Conservation (phyloP, 352 stramenopile species). For the Pythium brassicae region DNA sequence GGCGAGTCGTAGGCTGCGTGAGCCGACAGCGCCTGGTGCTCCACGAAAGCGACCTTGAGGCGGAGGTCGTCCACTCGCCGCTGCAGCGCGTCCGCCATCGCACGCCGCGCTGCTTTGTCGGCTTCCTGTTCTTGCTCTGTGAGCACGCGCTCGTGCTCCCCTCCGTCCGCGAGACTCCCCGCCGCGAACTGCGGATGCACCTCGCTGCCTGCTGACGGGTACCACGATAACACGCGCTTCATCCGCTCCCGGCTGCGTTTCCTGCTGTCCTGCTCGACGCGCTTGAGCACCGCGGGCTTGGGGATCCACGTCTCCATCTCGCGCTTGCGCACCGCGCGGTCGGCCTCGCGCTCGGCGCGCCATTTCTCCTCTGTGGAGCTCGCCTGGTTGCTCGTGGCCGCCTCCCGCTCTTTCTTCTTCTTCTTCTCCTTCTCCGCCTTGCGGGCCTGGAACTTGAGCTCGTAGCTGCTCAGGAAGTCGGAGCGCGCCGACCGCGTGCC, state of each 20-base stretch:
- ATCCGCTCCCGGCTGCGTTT: constrained; percentile 41
- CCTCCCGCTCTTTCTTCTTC: constrained; percentile 38
- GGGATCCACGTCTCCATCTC: constrained; percentile 64
- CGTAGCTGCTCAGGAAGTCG: constrained; percentile 47
- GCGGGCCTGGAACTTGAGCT: constrained; percentile 50
- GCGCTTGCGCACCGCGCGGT: constrained; percentile 31
- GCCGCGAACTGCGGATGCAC: constrained; percentile 38
- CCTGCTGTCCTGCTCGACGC: constrained; percentile 25
- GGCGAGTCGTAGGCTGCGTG: neutral
- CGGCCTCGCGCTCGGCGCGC: constrained; percentile 41
- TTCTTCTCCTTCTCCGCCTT: constrained; percentile 54
- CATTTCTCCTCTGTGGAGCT: constrained; percentile 43
- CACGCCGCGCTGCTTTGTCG: constrained; percentile 6
- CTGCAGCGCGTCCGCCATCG: constrained; percentile 11
- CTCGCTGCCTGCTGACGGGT: constrained; percentile 20
- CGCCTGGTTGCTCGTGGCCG: constrained; percentile 29
- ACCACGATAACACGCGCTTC: constrained; percentile 47
- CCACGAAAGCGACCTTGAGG: constrained; percentile 32
- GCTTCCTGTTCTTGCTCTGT: constrained; percentile 19
- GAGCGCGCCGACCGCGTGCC: constrained; percentile 37
- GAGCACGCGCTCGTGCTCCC: constrained; percentile 3
- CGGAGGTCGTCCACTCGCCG: constrained; percentile 22
- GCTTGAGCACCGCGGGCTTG: constrained; percentile 23
- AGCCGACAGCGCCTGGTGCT: constrained; percentile 10
- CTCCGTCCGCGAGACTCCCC: neutral